Base-by-base conservation (phyloP, 768 basidiomycete species). In the Macrolepiota albuminosa region DNA sequence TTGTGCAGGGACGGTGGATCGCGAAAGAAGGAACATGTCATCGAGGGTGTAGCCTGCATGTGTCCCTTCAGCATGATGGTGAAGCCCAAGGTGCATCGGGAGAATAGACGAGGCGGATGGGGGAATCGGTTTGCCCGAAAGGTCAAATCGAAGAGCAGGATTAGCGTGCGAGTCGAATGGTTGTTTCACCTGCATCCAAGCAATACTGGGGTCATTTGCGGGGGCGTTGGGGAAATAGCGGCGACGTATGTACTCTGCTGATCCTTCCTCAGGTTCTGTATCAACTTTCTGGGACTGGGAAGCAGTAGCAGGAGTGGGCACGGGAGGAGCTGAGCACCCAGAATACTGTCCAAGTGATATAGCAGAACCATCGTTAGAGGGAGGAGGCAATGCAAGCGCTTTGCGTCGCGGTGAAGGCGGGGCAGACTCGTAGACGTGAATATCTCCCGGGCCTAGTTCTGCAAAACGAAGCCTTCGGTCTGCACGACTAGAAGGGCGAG, bases 1-100 rank as follows among this genome's bases (percentile, higher is more conserved):
- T 68, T 98, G 95, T 6, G 89, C 87, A 13, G 87, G 85, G 0
- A 95, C 88, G 2, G 87, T 93, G 0, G 92, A 94, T 42, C 91
- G 77, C 4, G 86, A 84, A 9, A 95, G 79, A 43, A 90, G 74
- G 48, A 95, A 87, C 4, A 96, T 78, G 61, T 96, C 95, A 47
- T 92, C 87, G 1, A 96, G 75, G 0, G 92, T 95, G 72, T 97
- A 97, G 0, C 94, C 95, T 0, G 95, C 95, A 58, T 81, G 84
- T 36, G 77, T 73, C 1, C 87, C 82, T 57, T 91, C 86, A 0
- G 93, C 88, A 68, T 96, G 95, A 68, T 97, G 95, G 71, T 98
- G 94, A 3, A 96, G 77, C 4, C 95, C 95, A 6, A 93, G 80
- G 73, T 94, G 87, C 0, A 91, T 88, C 2, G 93, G 94, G 3